phyloP scores from a whole-genome alignment of 345 rosid species.

The Adansonia digitata region DNA sequence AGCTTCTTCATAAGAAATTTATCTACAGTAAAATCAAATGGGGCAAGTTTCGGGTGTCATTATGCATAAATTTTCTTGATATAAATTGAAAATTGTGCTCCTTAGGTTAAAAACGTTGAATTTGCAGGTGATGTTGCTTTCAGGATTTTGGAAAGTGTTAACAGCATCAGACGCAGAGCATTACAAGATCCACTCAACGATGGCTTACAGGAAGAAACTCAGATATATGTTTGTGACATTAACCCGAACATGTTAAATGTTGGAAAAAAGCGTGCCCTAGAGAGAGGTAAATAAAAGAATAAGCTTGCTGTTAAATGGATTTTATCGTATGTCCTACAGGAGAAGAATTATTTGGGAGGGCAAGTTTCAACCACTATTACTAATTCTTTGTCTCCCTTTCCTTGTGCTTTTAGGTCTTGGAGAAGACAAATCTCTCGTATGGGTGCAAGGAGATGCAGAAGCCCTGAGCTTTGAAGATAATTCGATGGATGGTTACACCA shows the following conservation, averaged over 20 bases:
- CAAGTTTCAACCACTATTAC: conserved; percentile 10
- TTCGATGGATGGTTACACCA: conserved; percentile 91
- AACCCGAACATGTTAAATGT: conserved; percentile 87
- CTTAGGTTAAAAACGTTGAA: conserved; percentile 14
- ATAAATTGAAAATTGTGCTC: background rate
- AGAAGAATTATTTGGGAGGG: background rate
- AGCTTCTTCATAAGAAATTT: background rate
- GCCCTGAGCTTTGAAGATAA: conserved; percentile 64
- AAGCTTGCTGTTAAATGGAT: background rate
- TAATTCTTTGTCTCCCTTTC: background rate
- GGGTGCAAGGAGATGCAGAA: conserved; percentile 97
- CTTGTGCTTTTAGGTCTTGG: conserved; percentile 29
- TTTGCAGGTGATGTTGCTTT: conserved; percentile 92
- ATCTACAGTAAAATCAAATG: background rate
- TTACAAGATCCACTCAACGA: conserved; percentile 50
- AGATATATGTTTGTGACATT: conserved; percentile 82
- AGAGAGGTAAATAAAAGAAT: conserved; percentile 51
- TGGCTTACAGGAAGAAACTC: conserved; percentile 64
- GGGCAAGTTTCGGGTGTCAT: background rate
- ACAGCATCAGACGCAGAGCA: conserved; percentile 55
- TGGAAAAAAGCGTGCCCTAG: conserved; percentile 75
- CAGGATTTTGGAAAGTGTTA: conserved; percentile 61
- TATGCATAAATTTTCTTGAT: background rate
- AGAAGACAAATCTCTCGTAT: conserved; percentile 59
- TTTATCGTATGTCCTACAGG: background rate